A percentile compares a stretch with the other conserved stretches of the same genome.
These are phyloP conservation scores for Helicostylum pulchrum DNA, from an alignment of 192 early-diverging fungal genomes.

Conservation along the genomic window DNA sequence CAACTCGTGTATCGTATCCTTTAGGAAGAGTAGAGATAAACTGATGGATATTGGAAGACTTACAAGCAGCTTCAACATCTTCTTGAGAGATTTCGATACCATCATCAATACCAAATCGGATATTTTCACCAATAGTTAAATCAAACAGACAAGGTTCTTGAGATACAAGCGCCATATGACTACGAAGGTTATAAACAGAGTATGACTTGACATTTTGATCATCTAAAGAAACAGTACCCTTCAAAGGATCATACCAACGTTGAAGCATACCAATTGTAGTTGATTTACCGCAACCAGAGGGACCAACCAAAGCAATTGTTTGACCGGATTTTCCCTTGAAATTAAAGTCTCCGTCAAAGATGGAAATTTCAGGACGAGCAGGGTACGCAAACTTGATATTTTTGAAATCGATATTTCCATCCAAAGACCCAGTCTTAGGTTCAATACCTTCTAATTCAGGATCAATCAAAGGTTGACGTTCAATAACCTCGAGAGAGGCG, in stretches of 20 bases:
- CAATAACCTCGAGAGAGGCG: slow-evolving; percentile 65
- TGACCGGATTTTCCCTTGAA: slow-evolving; percentile 60
- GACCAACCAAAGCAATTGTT: slow-evolving; percentile 85
- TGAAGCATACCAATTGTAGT: slow-evolving; percentile 63
- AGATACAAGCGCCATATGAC: slow-evolving; percentile 79
- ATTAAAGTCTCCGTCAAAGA: slow-evolving; percentile 36
- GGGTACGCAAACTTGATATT: slow-evolving; percentile 63
- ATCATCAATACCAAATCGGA: slow-evolving; percentile 63
- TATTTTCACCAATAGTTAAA: slow-evolving; percentile 85
- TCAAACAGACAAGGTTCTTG: slow-evolving; percentile 94
- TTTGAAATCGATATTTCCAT: slow-evolving; percentile 40
- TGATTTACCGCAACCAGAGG: slow-evolving; percentile 83
- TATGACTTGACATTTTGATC: slow-evolving; percentile 56
- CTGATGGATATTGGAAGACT: slow-evolving; percentile 59
- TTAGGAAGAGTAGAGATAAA: slow-evolving; percentile 57
- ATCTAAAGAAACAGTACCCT: slow-evolving; percentile 63
- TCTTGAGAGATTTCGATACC: slow-evolving; percentile 40
- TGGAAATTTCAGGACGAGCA: slow-evolving; percentile 53
- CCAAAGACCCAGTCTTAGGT: slow-evolving; percentile 13
- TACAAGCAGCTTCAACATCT: slow-evolving; percentile 56
- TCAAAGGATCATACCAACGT: slow-evolving; percentile 74
- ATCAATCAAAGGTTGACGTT: slow-evolving; percentile 71
- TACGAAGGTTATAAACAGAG: slow-evolving; percentile 65
- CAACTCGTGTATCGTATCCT: slow-evolving; percentile 64
- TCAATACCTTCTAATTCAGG: slow-evolving; percentile 40